These are phyloP conservation scores for Saturnispora ahearnii DNA, from an alignment of 805 yeast genomes.

Conservation along the genomic window DNA sequence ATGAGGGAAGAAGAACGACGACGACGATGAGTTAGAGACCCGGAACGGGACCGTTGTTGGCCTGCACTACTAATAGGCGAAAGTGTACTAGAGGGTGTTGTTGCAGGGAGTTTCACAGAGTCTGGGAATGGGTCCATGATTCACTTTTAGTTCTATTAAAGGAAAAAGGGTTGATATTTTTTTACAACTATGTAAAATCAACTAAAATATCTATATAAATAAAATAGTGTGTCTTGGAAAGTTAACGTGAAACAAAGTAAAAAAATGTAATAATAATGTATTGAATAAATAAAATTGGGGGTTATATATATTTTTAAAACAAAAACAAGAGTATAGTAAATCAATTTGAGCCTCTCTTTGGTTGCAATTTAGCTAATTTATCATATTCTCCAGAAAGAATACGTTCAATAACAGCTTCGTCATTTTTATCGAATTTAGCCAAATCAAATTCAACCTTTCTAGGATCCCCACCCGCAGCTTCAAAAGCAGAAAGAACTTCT, in stretches of 20 bases:
- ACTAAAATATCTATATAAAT: too few species aligned
- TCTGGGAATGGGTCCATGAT: background rate
- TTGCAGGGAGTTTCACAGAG: background rate
- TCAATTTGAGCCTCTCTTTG: background rate
- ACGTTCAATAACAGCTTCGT: conserved; percentile 70
- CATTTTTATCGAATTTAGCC: conserved; percentile 57
- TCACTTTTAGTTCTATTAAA: background rate
- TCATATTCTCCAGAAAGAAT: conserved; percentile 81
- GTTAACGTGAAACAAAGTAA: too few species aligned
- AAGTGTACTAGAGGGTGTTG: conserved; percentile 12
- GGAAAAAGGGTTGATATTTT: background rate
- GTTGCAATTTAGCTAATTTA: conserved; percentile 42
- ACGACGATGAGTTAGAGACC: conserved; percentile 25
- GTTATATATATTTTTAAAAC: background rate
- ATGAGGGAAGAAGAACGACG: conserved; percentile 70
- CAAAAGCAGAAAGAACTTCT: conserved; percentile 39
- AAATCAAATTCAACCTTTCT: conserved; percentile 38
- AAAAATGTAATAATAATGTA: too few species aligned
- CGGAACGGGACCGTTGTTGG: conserved; percentile 15
- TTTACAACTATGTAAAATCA: too few species aligned
- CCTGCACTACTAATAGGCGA: conserved; percentile 24
- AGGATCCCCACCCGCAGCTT: conserved; percentile 29
- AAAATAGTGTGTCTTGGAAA: too few species aligned
- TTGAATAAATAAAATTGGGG: too few species aligned
- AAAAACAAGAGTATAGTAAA: background rate